These are phyloP conservation scores for Sphagnurus paluster DNA, from an alignment of 1,284 basidiomycete species.

Conservation along the genomic window DNA sequence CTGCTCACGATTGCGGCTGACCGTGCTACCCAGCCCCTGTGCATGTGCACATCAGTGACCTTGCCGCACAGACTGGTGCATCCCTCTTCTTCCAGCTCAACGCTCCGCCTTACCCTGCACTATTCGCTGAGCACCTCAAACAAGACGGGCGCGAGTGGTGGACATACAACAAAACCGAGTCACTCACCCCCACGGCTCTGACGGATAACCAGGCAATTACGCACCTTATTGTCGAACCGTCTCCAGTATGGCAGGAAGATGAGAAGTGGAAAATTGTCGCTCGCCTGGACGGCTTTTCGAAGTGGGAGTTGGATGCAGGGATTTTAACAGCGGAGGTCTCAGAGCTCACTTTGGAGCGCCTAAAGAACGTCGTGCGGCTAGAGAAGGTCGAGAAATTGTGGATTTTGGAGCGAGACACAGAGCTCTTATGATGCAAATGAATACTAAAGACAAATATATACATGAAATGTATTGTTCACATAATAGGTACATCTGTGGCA, in stretches of 20 bases:
- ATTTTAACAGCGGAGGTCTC: constrained; percentile 6
- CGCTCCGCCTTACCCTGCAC: constrained; percentile 46
- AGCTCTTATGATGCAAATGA: too few relatives aligned
- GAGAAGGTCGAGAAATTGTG: constrained; percentile 48
- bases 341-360: constrained; percentile 17
- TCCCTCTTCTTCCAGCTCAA: constrained; percentile 84
- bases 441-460: too few relatives aligned
- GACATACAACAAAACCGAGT: constrained; percentile 82
- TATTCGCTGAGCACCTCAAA: constrained; percentile 21
- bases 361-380: constrained; percentile 38
- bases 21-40: constrained; percentile 24
- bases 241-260: constrained; percentile 16
- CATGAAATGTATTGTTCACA: too few relatives aligned
- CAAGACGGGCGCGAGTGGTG: constrained; percentile 35
- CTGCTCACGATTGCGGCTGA: constrained; percentile 18
- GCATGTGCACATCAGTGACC: constrained; percentile 78
- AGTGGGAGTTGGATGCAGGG: constrained; percentile 39
- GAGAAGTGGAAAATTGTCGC: constrained; percentile 44
- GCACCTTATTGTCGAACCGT: constrained; percentile 58
- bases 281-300: constrained; percentile 47
- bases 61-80: constrained; percentile 89
- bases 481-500: too few relatives aligned
- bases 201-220: constrained; percentile 46
- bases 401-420: constrained; percentile 46
- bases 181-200: constrained; percentile 45